Base-by-base conservation (phyloP, 1,139 yeast species). In the Groenewaldozyma sp. region DNA sequence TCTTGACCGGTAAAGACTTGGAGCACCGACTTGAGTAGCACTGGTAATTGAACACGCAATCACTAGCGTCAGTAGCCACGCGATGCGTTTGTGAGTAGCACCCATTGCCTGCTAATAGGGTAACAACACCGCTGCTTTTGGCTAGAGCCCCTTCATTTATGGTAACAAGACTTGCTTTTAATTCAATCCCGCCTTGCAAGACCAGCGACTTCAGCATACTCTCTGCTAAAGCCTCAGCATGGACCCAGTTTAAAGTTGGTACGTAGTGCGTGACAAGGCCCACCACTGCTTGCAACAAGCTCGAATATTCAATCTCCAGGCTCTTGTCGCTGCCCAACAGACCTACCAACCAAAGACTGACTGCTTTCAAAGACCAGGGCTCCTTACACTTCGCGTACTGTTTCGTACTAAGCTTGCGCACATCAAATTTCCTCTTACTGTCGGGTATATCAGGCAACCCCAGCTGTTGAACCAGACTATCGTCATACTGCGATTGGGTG, bases 211-310 rank as follows among this genome's bases (percentile, higher is more conserved):
- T 60, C 20, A 81, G 55, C 2, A 76, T 71, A 34, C 68, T 71
- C 28, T 68, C 73, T 1, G 81, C 76, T 36, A 76, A 63, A 33
- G 70, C 68, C 14, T 78, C 79, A 20, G 82, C 71, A 24, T 74
- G 63, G 35, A 75, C 76, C 51, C 73, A 62, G 13, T 76, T 74
- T 19, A 76, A 59, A 34, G 72, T 72, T 4, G 76, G 68, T 35
- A 70, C 60, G 41, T 70, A 70, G 47, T 65, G 74, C 2, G 71
- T 72, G 42, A 78, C 63, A 35, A 80, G 59, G 33, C 71, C 67
- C 21, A 70, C 66, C 33, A 79, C 61, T 0, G 78, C 73, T 45
- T 47, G 45, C 16, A 45, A 45, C 19, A 56, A 39, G 28, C 52
- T 52, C 2, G 40, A 42, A 28, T 44, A 45, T 68, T 59, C 74